Evolutionary conservation across 306 rosid genomes (phyloP).

Genomic region (Trifolium repens): DNA sequence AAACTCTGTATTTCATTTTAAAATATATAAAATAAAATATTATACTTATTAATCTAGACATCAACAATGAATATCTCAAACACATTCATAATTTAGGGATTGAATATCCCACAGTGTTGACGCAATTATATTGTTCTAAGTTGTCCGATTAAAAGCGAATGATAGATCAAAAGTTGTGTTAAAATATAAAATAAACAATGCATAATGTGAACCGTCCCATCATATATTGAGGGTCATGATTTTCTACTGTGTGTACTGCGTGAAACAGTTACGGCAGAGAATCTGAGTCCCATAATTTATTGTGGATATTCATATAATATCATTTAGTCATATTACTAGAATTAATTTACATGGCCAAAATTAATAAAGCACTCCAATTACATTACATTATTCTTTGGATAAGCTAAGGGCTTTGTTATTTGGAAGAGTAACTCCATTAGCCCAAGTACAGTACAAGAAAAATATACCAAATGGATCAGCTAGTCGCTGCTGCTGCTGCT

Average conservation of each 20-base stretch:
- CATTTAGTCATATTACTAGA: background rate
- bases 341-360: background rate
- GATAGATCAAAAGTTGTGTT: too few relatives aligned
- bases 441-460: background rate
- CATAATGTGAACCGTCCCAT: too few relatives aligned
- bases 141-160: too few relatives aligned
- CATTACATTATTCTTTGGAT: slow-evolving; percentile 27
- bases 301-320: background rate
- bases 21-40: too few relatives aligned
- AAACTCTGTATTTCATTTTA: too few relatives aligned
- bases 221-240: too few relatives aligned
- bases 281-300: background rate
- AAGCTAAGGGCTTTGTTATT: background rate
- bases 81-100: background rate
- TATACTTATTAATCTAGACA: background rate
- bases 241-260: too few relatives aligned
- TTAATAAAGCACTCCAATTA: background rate
- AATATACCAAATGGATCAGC: background rate
- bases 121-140: too few relatives aligned
- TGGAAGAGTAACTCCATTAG: background rate
- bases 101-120: too few relatives aligned
- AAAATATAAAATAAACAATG: too few relatives aligned
- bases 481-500: slow-evolving; percentile 37
- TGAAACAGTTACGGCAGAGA: too few relatives aligned
- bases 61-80: background rate